Base-by-base conservation (phyloP, 805 yeast species). In the Kuraishia cidri region DNA sequence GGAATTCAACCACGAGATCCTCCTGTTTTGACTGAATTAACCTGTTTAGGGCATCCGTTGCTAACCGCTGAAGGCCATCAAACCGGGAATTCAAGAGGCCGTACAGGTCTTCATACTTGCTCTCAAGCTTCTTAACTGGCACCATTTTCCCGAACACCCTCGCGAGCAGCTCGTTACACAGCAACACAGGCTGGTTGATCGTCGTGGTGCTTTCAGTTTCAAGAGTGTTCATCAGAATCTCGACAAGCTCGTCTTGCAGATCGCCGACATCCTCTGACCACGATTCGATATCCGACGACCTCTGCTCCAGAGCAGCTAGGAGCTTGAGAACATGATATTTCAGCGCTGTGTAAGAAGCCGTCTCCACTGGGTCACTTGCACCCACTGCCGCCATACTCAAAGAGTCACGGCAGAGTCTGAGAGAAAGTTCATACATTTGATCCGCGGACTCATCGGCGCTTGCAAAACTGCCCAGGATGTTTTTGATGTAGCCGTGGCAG, bases 1-100 rank as follows among this genome's bases (percentile, higher is more conserved):
- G 79, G 40, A 64, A 70, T 32, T 80, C 86, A 31, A 81, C 66
- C 2, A 78, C 79, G 22, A 66, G 48, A 14, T 70, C 74, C 43
- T 77, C 77, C 44, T 79, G 88, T 20, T 50, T 54, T 11, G 50
- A 51, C 4, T 62, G 48, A 23, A 79, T 66, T 14, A 69, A 30
- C 8, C 40, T 45, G 15, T 51, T 53, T 30, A 79, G 51, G 11
- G 72, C 41, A 1, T 40, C 36, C 3, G 64, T 56, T 4, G 65
- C 56, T 4, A 70, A 47, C 44, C 79, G 60, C 47, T 70, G 74
- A 14, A 69, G 48, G 15, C 51, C 55, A 15, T 56, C 44, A 24
- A 50, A 52, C 4, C 30, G 17, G 1, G 55, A 42, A 3, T 37
- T 27, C 7, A 58, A 24, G 22, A 66, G 49, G 2, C 44, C 38